These are phyloP conservation scores for Teunomyces gatunensis DNA, from an alignment of 805 yeast genomes.

Conservation along the genomic window DNA sequence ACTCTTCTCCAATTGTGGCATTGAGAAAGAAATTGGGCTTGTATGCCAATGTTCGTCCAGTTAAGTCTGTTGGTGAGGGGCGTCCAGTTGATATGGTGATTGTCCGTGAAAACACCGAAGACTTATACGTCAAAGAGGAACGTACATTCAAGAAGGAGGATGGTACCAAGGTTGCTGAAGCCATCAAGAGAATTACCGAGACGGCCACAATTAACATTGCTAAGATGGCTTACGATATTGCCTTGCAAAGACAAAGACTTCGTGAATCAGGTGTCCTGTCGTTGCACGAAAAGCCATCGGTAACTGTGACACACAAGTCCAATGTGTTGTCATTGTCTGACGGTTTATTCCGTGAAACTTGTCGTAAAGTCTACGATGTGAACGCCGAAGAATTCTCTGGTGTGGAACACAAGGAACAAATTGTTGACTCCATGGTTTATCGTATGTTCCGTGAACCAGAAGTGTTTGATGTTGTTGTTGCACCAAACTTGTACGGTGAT, in stretches of 20 bases:
- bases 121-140: conserved; percentile 93
- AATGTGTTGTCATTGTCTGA: conserved; percentile 90
- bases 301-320: conserved; percentile 95
- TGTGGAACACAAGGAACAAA: conserved; percentile 84
- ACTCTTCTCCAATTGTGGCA: conserved; percentile 98
- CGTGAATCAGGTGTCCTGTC: conserved; percentile 49
- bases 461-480: conserved; percentile 95
- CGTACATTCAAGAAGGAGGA: conserved; percentile 67
- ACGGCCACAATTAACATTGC: conserved; percentile 84
- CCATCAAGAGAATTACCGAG: conserved; percentile 94
- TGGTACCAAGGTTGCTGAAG: conserved; percentile 92
- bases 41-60: conserved; percentile 97
- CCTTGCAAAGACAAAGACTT: conserved; percentile 81
- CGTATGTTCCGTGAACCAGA: conserved; percentile 98
- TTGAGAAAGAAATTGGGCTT: conserved; percentile 91
- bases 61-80: conserved; percentile 85
- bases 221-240: conserved; percentile 87
- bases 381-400: conserved; percentile 56
- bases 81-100: conserved; percentile 96
- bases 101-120: conserved; percentile 98
- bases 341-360: conserved; percentile 93
- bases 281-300: conserved; percentile 51
- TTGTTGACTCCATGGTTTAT: conserved; percentile 99
- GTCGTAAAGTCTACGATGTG: conserved; percentile 56
- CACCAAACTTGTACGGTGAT: conserved; percentile 98